A percentile compares a stretch with the other conserved stretches of the same genome.
Conservation (phyloP, 2,329 filamentous ascomycete genomes). For the Colletotrichum caudatum region DNA sequence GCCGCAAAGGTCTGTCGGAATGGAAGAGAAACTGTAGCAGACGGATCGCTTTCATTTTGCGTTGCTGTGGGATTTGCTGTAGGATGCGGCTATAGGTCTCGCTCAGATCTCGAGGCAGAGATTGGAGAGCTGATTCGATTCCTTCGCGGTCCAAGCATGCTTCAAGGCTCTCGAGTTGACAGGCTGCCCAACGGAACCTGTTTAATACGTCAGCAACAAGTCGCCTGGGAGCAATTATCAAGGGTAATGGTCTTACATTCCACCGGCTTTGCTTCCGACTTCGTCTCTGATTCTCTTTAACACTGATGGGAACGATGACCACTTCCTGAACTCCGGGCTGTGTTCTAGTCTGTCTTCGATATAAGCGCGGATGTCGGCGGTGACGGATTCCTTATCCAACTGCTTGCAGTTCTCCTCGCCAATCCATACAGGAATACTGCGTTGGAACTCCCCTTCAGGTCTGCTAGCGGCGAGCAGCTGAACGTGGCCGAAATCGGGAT, state of each 20-base stretch:
- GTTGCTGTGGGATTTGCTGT: background rate
- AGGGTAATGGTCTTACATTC: background rate
- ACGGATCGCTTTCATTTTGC: conserved; percentile 26
- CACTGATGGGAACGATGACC: background rate
- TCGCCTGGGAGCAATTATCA: background rate
- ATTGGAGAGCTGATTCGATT: background rate
- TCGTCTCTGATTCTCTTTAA: background rate
- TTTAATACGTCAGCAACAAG: background rate
- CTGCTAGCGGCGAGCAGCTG: conserved; percentile 17
- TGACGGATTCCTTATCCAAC: background rate
- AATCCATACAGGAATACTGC: background rate
- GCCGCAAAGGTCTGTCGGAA: conserved; percentile 38
- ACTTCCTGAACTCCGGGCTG: background rate
- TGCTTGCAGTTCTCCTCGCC: background rate
- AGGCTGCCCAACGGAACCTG: conserved; percentile 27
- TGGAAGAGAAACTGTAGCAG: conserved; percentile 45
- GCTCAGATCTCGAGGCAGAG: background rate
- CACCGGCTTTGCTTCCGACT: conserved; percentile 10
- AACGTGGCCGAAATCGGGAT: background rate
- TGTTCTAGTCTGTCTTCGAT: background rate
- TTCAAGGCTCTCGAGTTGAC: conserved; percentile 22
- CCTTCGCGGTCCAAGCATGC: background rate
- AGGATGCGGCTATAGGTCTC: conserved; percentile 22
- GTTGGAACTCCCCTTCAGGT: conserved; percentile 9
- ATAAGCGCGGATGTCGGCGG: conserved; percentile 13